Percentiles rank a stretch among this genome's conserved stretches.
Conservation (phyloP, 148 eudicot species). For the Heliamphora exappendiculata region DNA sequence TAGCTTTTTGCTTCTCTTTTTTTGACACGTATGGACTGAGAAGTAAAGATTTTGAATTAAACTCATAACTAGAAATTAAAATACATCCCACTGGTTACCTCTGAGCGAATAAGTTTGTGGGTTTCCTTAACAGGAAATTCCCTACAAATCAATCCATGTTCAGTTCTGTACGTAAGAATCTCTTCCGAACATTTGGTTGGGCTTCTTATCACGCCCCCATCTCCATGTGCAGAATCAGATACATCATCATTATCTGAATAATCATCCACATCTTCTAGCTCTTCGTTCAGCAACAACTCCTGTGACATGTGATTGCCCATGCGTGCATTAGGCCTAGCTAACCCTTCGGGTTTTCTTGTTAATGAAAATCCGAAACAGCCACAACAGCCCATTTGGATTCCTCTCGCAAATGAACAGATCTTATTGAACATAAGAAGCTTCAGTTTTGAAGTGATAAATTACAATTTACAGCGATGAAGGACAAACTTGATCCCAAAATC, state of each 20-base stretch:
- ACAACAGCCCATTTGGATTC: constrained; percentile 83
- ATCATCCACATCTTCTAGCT: constrained; percentile 43
- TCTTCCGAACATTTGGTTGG: constrained; percentile 71
- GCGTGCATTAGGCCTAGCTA: constrained; percentile 26
- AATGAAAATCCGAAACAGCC: constrained; percentile 88
- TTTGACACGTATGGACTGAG: neutral
- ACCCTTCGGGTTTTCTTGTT: constrained; percentile 39
- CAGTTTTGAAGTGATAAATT: constrained; percentile 10
- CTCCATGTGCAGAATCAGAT: constrained; percentile 51
- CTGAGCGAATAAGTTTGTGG: constrained; percentile 58
- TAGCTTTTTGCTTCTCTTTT: neutral
- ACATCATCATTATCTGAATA: constrained; percentile 36
- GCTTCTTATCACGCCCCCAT: constrained; percentile 42
- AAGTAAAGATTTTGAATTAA: neutral
- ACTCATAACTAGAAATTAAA: neutral
- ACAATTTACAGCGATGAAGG: constrained; percentile 3
- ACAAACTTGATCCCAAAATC: constrained; percentile 19
- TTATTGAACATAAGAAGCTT: constrained; percentile 21
- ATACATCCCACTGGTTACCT: constrained; percentile 36
- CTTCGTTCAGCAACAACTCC: constrained; percentile 49
- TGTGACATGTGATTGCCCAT: constrained; percentile 37
- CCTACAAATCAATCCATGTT: constrained; percentile 73
- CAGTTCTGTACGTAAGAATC: constrained; percentile 48
- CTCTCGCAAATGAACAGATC: constrained; percentile 28
- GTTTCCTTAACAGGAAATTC: constrained; percentile 80